A percentile compares a stretch with the other conserved stretches of the same genome.
Conservation (phyloP, 2,329 filamentous ascomycete species). For the Botryotinia calthae region DNA sequence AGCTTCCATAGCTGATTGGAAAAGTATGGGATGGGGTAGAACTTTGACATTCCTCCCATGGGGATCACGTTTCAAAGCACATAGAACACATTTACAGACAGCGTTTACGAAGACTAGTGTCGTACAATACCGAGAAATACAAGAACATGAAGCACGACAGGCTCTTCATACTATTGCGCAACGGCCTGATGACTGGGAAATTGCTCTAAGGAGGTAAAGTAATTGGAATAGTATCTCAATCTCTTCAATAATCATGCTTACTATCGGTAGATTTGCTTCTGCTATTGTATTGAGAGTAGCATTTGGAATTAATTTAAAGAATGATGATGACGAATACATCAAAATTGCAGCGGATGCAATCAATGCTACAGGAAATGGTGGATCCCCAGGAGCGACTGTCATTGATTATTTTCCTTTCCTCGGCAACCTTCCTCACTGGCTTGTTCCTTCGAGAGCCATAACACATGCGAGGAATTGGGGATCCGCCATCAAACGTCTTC, state of each 20-base stretch:
- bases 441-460: slow-evolving; percentile 33
- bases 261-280: slow-evolving; percentile 39
- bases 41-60: slow-evolving; percentile 48
- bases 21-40: slow-evolving; percentile 43
- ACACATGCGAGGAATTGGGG: slow-evolving; percentile 35
- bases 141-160: slow-evolving; percentile 39
- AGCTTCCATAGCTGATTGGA: neutral
- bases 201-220: slow-evolving; percentile 2
- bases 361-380: slow-evolving; percentile 34
- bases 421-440: slow-evolving; percentile 41
- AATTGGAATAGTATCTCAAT: neutral
- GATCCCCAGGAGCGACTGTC: slow-evolving; percentile 40
- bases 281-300: slow-evolving; percentile 46
- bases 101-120: slow-evolving; percentile 44
- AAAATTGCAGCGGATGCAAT: slow-evolving; percentile 40
- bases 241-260: slow-evolving; percentile 24
- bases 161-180: neutral
- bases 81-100: slow-evolving; percentile 46
- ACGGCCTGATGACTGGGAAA: slow-evolving; percentile 15
- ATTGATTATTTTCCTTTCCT: slow-evolving; percentile 48
- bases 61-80: slow-evolving; percentile 45
- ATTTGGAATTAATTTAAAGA: slow-evolving; percentile 44
- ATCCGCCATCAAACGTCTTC: slow-evolving; percentile 42
- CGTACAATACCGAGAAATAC: slow-evolving; percentile 34
- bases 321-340: slow-evolving; percentile 43